These are phyloP conservation scores for Leccinum uliginosum DNA, from an alignment of 768 basidiomycete species.

Conservation along the genomic window DNA sequence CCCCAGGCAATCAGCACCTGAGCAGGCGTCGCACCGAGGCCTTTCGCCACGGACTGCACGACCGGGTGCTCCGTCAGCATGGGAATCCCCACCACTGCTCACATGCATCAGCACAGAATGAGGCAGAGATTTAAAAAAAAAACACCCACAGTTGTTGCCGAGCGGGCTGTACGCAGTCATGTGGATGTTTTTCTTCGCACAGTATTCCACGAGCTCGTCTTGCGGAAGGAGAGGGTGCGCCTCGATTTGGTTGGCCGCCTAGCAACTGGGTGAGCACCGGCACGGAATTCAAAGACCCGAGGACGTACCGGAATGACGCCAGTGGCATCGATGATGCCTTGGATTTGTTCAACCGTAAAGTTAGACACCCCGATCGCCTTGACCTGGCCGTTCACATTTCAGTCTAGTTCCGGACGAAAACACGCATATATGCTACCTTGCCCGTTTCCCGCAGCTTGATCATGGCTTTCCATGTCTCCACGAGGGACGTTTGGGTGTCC, in stretches of 20 bases:
- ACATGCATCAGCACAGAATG: neutral
- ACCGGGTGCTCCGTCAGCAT: conserved; percentile 64
- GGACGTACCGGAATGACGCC: conserved; percentile 63
- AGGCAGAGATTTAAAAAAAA: neutral
- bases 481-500: conserved; percentile 56
- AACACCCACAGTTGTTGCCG: conserved; percentile 66
- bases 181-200: conserved; percentile 65
- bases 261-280: neutral
- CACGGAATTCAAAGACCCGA: neutral
- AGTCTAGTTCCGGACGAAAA: neutral
- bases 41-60: conserved; percentile 59
- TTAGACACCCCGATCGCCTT: conserved; percentile 78
- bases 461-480: conserved; percentile 83
- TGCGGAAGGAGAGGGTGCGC: conserved; percentile 79
- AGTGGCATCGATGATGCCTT: conserved; percentile 65
- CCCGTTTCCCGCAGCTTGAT: conserved; percentile 59
- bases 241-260: conserved; percentile 78
- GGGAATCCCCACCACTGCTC: conserved; percentile 53
- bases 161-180: conserved; percentile 72
- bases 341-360: conserved; percentile 62
- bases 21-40: conserved; percentile 62
- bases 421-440: conserved; percentile 44
- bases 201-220: conserved; percentile 66
- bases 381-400: conserved; percentile 37
- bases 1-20: conserved; percentile 86